phyloP scores from a whole-genome alignment of 495 filamentous ascomycete species.

The Aspergillus olivimuriae region DNA sequence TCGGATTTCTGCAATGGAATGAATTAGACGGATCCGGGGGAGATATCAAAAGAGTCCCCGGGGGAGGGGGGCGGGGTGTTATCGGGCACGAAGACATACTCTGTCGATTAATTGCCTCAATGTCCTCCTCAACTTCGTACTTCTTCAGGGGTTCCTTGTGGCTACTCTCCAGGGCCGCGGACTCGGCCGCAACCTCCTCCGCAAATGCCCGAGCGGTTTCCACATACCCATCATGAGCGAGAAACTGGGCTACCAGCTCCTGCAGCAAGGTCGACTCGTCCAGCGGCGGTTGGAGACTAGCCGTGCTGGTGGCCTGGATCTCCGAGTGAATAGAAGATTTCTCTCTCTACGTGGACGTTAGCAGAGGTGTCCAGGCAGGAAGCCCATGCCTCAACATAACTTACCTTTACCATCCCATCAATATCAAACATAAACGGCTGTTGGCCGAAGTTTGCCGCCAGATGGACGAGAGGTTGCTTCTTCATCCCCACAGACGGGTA shows the following conservation, averaged over 20 bases:
- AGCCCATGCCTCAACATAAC: constrained; percentile 3
- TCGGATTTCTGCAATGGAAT: constrained; percentile 59
- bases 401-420: constrained; percentile 74
- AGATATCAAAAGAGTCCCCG: neutral
- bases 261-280: constrained; percentile 77
- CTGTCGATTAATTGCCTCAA: constrained; percentile 83
- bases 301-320: constrained; percentile 44
- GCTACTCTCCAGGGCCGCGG: constrained; percentile 53
- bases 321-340: constrained; percentile 51
- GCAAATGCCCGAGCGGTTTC: constrained; percentile 88
- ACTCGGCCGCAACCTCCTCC: constrained; percentile 71
- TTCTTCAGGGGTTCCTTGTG: constrained; percentile 46
- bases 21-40: too few species aligned
- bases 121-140: constrained; percentile 75
- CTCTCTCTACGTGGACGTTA: constrained; percentile 46
- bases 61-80: neutral
- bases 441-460: constrained; percentile 90
- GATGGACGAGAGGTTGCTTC: constrained; percentile 67
- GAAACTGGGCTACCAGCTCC: constrained; percentile 75
- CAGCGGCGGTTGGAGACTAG: constrained; percentile 57
- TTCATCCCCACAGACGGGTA: constrained; percentile 95
- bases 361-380: neutral
- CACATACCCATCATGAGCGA: constrained; percentile 95
- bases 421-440: constrained; percentile 88
- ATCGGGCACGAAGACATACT: constrained; percentile 50